phyloP scores from a whole-genome alignment of 1,284 basidiomycete genomes.

The Malassezia yamatoensis region DNA sequence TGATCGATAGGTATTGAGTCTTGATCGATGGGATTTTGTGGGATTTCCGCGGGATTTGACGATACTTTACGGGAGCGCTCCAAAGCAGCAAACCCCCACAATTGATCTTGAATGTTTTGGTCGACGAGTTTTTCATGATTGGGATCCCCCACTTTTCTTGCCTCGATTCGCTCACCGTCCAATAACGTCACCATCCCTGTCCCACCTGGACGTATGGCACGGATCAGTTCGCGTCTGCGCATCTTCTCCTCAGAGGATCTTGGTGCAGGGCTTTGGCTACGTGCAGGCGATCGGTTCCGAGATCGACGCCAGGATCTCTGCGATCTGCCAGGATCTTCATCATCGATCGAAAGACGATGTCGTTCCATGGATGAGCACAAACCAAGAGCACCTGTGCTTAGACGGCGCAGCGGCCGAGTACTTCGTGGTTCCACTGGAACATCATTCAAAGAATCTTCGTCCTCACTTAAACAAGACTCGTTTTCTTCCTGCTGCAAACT shows the following conservation, averaged over 20 bases:
- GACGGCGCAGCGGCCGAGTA: neutral
- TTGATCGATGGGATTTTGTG: neutral
- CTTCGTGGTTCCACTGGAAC: no score
- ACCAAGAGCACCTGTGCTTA: neutral
- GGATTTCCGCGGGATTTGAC: neutral
- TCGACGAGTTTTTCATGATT: constrained; percentile 14
- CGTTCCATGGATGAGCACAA: neutral
- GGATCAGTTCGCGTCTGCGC: constrained; percentile 34
- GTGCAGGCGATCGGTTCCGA: neutral
- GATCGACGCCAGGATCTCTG: neutral
- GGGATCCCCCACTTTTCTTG: constrained; percentile 35
- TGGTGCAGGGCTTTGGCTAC: neutral
- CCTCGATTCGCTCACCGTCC: constrained; percentile 41
- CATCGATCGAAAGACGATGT: neutral
- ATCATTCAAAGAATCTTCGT: neutral
- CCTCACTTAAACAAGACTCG: neutral
- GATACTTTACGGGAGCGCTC: constrained; percentile 18
- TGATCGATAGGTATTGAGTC: neutral
- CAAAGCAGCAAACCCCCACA: constrained; percentile 44
- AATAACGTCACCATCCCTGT: constrained; percentile 46
- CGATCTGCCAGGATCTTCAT: neutral
- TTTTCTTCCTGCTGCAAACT: neutral
- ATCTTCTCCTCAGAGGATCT: constrained; percentile 21
- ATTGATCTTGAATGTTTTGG: constrained; percentile 26
- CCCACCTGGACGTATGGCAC: constrained; percentile 37